A percentile compares a stretch with the other conserved stretches of the same genome.
phyloP scores from a whole-genome alignment of 225 moss, liverwort and hornwort genomes.

The Bryum argenteum region DNA sequence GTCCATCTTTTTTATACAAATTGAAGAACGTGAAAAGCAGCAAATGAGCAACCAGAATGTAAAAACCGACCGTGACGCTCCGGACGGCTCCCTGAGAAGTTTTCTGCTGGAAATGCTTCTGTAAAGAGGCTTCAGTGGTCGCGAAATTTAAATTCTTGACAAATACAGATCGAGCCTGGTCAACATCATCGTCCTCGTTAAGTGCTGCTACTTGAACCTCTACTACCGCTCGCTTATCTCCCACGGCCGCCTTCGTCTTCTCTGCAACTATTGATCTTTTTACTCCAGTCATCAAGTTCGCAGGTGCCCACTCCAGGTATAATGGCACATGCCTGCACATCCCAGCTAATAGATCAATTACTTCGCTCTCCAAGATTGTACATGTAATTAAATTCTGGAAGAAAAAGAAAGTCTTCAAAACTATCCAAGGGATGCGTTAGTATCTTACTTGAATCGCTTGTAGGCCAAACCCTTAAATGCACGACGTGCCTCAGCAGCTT shows the following conservation, averaged over 20 bases:
- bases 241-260: slow-evolving; percentile 36
- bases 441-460: slow-evolving; percentile 85
- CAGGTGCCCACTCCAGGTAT: slow-evolving; percentile 93
- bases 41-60: slow-evolving; percentile 13
- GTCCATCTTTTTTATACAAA: neutral
- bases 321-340: slow-evolving; percentile 86
- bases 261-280: slow-evolving; percentile 39
- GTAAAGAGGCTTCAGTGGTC: slow-evolving; percentile 69
- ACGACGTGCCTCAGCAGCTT: slow-evolving; percentile 82
- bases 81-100: slow-evolving; percentile 59
- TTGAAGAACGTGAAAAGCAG: neutral
- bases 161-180: slow-evolving; percentile 82
- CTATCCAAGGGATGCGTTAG: slow-evolving; percentile 16
- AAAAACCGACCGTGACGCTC: slow-evolving; percentile 66
- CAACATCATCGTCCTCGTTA: slow-evolving; percentile 66
- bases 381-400: neutral
- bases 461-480: slow-evolving; percentile 91
- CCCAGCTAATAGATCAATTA: slow-evolving; percentile 20
- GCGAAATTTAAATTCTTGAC: slow-evolving; percentile 92
- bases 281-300: slow-evolving; percentile 62
- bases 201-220: slow-evolving; percentile 67
- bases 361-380: slow-evolving; percentile 17
- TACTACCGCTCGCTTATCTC: slow-evolving; percentile 70
- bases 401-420: slow-evolving; percentile 2
- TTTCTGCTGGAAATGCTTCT: slow-evolving; percentile 80